Evolutionary conservation across 495 filamentous ascomycete species (phyloP), one percentile per base, ranked within the genome.

Genomic region (Annulohypoxylon stygium): DNA sequence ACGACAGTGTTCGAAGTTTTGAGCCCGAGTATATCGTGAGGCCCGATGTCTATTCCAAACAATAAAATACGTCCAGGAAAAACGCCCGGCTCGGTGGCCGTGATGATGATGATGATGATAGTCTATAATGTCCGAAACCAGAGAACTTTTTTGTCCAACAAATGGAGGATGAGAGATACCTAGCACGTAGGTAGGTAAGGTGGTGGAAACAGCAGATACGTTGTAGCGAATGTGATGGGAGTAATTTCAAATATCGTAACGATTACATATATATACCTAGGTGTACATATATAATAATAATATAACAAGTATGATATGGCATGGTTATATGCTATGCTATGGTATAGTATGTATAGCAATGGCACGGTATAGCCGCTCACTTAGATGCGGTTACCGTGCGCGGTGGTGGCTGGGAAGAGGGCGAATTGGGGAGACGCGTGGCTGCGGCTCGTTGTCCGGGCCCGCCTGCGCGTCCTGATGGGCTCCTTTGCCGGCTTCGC

Each of bases 371-470:
- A 45, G 43, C 6, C 23, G 37, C n/a, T 39, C 37, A 1, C 37
- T 74, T 16, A 74, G 36, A 70, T 59, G 16, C 72, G 72, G 25
- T 45, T 45, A 1, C 67, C 72, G 18, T 23, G 65, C 1, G 61
- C 34, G 48, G 39, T 25, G n/a, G 70, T 51, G 10, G 41, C 61
- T 5, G 77, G 77, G 67, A 76, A 77, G n/a, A 78, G 72, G 4
- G 75, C 72, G 20, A 78, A 76, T 47, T 76, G 75, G n/a, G 77
- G 77, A 34, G 71, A 61, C 2, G 54, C 61, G 26, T 78, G 75
- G 70, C 71, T 77, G 10, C 72, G 67, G 61, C 77, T 78, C 30
- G 77, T 74, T 23, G 77, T 78, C n/a, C 77, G 69, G 16, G 77
- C 75, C 26, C 77, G 75, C 51, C 75, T 62, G 6, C 75, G 77